Base-by-base conservation (phyloP, 1,284 basidiomycete species). In the Athelia psychrophila region DNA sequence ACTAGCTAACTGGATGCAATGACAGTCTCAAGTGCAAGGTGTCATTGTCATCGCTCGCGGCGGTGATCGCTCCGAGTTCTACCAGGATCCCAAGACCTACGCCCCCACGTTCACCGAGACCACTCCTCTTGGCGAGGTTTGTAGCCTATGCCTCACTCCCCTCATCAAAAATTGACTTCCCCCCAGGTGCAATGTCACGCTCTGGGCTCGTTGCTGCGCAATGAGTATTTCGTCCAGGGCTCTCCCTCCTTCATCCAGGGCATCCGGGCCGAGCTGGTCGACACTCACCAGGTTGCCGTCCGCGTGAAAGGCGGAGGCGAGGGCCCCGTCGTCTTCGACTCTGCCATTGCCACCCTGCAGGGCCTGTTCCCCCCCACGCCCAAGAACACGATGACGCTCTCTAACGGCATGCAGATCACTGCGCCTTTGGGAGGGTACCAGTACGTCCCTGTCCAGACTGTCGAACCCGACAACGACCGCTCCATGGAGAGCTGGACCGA, bases 351-450 rank as follows among this genome's bases (percentile, higher is more conserved):
- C 20, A 74, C 88, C 45, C 78, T 91, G 35, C 91, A 93, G 68
- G 90, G 88, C 33, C 72, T 91, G 42, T 92, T 84, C 79, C 89
- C 90, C 20, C 88, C 89, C 20, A 87, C 79, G 64, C 70, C 74
- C 35, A 74, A 78, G 46, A 85, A 88, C 74, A 83, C 79, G 64
- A 85, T 86, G 60, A 72, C 77, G 45, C 81, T 93, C 16, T 91
- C 92, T 9, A 92, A 95, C 59, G 90, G 85, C 55, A 81, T 81
- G 15, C 82, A 75, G 15, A 75, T 95, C 45, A 69, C 81, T 9
- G 86, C 89, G 18, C 90, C 90, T 32, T 78, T 93, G n/a, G 80
- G 81, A 9, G 92, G 93, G 1, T 95, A 94, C 68, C 88, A 91
- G 68, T 93, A 92, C 57, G 78, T 92, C 50, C 88, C 88, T 9